Evolutionary conservation across 2,329 filamentous ascomycete species (phyloP), one percentile per base, ranked within the genome.

Genomic region (Fusarium dlaminii): DNA sequence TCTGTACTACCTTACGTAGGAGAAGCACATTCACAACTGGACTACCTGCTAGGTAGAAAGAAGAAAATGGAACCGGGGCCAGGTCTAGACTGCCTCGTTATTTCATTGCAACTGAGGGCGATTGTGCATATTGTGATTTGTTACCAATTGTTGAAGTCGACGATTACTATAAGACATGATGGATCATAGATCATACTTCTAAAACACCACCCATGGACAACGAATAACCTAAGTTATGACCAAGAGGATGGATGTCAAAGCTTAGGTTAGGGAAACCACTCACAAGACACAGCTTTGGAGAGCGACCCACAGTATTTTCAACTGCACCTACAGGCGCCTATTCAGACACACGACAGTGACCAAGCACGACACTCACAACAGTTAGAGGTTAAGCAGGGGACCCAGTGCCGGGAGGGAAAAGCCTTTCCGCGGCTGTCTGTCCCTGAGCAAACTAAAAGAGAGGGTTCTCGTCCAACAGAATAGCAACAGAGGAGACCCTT

Each of bases 401-500:
- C 32, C 68, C 27, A 55, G 57, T 64, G 45, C 48, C 57, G 46
- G 51, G 39, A 51, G 37, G 59, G 32, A 43, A 65, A 55, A 54
- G 39, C 43, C 57, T 54, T 73, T 70, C 70, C 61, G 61, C 52
- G 39, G 70, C 66, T 43, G 55, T 70, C 66, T 34, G 54, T 68
- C 46, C 30, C 46, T 63, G 43, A 59, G 45, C 29, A 54, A 58
- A 63, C 55, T 54, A 32, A 37, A 36, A 37, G 55, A 48, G 46
- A 45, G 39, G 52, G 59, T 27, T 39, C 52, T 54, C 27, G 34
- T 43, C 39, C 78, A 78, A 75, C 74, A 55, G 20, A 51, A 39
- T 75, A 79, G 78, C 75, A 78, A 81, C 82, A 82, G 77, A 80
- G 80, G 80, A 70, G 60, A 32, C 46, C 48, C 30, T 34, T 32